phyloP scores from a whole-genome alignment of 1,284 basidiomycete species.

The Ustilago nuda region DNA sequence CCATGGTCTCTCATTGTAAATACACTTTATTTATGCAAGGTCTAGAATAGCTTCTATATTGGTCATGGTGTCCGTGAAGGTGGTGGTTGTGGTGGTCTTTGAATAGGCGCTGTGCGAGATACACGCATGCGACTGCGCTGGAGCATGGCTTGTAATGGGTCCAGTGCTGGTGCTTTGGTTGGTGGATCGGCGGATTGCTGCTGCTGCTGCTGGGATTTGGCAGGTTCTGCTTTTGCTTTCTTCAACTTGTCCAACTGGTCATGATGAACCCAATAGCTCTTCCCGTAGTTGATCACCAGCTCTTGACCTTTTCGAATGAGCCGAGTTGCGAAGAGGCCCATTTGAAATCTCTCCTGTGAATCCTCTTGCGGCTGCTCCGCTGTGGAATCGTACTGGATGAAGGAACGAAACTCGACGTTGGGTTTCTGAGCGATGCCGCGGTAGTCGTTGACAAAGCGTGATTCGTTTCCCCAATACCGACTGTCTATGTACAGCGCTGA shows the following conservation, averaged over 20 bases:
- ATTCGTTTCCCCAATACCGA: conserved; percentile 79
- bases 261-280: conserved; percentile 80
- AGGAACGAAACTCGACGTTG: conserved; percentile 59
- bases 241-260: conserved; percentile 20
- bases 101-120: conserved; percentile 11
- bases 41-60: conserved; percentile 2
- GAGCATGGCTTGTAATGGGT: conserved; percentile 42
- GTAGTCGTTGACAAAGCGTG: conserved; percentile 65
- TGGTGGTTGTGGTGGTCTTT: conserved; percentile 19
- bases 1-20: conserved; percentile 10
- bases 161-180: conserved; percentile 1
- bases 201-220: background rate
- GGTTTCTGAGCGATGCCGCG: conserved; percentile 51
- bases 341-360: conserved; percentile 14
- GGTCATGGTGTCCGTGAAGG: conserved; percentile 8
- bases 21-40: conserved; percentile 7
- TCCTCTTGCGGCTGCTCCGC: background rate
- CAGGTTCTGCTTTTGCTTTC: background rate
- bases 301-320: conserved; percentile 84
- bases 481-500: conserved; percentile 43
- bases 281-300: conserved; percentile 90
- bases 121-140: conserved; percentile 40
- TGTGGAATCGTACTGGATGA: conserved; percentile 13
- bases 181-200: background rate
- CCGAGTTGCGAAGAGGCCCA: conserved; percentile 68